Conservation (phyloP, 2,329 filamentous ascomycete genomes). For the Ascochyta viciae-villosae region DNA sequence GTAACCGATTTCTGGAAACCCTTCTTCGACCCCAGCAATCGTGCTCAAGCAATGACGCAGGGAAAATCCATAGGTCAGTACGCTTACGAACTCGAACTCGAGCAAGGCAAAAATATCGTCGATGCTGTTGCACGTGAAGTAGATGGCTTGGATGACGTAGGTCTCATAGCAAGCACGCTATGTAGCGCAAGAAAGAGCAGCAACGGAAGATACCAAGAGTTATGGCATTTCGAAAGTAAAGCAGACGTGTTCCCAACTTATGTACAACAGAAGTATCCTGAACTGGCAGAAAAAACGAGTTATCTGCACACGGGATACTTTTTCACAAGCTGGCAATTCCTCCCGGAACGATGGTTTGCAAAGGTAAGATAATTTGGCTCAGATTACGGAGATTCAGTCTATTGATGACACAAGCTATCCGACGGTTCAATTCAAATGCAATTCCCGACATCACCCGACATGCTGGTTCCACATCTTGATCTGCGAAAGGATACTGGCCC, state of each 20-base stretch:
- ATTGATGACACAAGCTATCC: constrained; percentile 7
- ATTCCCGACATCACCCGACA: constrained; percentile 20
- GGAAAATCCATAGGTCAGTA: constrained; percentile 27
- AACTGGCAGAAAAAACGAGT: constrained; percentile 28
- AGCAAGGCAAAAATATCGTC: constrained; percentile 39
- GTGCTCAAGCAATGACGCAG: constrained; percentile 20
- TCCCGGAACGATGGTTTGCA: constrained; percentile 24
- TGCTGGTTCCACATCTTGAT: constrained; percentile 23
- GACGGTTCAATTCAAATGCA: constrained; percentile 28
- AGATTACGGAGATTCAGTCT: background rate
- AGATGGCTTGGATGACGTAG: constrained; percentile 27
- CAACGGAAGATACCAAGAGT: constrained; percentile 28
- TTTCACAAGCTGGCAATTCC: constrained; percentile 28
- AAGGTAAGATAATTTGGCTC: constrained; percentile 17
- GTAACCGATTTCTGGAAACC: constrained; percentile 46
- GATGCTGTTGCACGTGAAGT: constrained; percentile 32
- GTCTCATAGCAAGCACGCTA: constrained; percentile 30
- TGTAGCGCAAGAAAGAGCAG: constrained; percentile 32
- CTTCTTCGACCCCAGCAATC: constrained; percentile 24
- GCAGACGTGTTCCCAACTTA: constrained; percentile 32
- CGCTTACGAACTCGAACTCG: constrained; percentile 34
- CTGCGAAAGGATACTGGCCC: constrained; percentile 25
- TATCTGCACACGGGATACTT: constrained; percentile 31
- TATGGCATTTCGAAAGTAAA: constrained; percentile 42
- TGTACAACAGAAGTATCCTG: constrained; percentile 25